Evolutionary conservation across 2,329 filamentous ascomycete species (phyloP).

Genomic region (Fusarium ramigenum): DNA sequence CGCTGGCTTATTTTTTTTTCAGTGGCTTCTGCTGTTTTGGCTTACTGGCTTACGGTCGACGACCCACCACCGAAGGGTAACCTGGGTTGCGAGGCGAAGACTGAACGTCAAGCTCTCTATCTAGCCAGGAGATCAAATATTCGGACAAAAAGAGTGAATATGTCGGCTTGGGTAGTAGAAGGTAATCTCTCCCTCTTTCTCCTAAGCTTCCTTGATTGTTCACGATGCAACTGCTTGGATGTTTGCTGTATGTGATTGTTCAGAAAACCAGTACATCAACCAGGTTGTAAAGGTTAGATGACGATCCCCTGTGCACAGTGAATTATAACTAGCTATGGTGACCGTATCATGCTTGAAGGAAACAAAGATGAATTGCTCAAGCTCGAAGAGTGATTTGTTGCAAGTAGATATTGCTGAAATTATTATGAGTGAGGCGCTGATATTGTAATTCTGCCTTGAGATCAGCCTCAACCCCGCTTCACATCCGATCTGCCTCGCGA

Average conservation of each 20-base stretch:
- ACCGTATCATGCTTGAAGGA: no score
- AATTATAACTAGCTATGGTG: no score
- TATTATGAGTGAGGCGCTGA: no score
- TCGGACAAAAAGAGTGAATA: rapidly evolving
- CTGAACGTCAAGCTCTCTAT: background rate
- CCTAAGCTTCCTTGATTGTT: background rate
- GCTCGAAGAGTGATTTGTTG: no score
- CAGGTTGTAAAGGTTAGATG: no score
- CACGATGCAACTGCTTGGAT: background rate
- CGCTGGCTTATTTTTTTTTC: background rate
- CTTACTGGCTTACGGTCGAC: background rate
- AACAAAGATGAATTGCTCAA: no score
- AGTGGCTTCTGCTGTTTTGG: background rate
- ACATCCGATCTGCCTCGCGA: background rate
- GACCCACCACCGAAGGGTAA: background rate
- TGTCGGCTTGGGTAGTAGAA: rapidly evolving
- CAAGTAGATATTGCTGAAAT: background rate
- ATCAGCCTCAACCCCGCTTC: background rate
- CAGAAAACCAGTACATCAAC: no score
- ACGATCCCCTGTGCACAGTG: no score
- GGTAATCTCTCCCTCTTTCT: rapidly evolving
- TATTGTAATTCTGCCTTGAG: background rate
- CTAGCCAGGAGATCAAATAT: background rate
- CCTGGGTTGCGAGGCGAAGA: background rate
- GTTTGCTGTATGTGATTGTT: background rate